These are phyloP conservation scores for Moesziomyces globuligerus DNA, from an alignment of 1,284 basidiomycete genomes.

Conservation along the genomic window DNA sequence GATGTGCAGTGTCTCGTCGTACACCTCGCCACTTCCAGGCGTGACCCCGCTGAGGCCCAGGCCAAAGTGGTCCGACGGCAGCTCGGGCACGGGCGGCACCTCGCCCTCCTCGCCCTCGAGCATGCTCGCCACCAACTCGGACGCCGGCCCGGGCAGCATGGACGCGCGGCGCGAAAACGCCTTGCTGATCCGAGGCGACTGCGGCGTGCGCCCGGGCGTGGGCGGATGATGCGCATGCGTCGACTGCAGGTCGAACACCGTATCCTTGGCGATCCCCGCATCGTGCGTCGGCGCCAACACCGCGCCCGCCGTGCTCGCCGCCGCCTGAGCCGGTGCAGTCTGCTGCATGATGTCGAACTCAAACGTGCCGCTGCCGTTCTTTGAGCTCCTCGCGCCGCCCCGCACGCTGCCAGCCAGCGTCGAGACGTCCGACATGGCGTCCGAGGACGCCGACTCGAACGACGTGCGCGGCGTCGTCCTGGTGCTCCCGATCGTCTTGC, in stretches of 20 bases:
- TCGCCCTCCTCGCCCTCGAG: conserved; percentile 26
- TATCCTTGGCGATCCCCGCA: conserved; percentile 50
- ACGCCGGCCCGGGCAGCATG: conserved; percentile 58
- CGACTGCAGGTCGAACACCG: conserved; percentile 60
- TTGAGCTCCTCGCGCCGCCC: conserved; percentile 15
- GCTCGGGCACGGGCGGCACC: conserved; percentile 42
- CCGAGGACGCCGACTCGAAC: conserved; percentile 35
- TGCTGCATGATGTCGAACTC: conserved; percentile 50
- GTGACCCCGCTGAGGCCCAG: conserved; percentile 21
- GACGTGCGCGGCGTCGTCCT: conserved; percentile 36
- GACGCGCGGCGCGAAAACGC: conserved; percentile 58
- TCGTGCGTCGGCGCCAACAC: conserved; percentile 20
- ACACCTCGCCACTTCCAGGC: conserved; percentile 25
- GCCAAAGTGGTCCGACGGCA: conserved; percentile 30
- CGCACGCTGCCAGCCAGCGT: conserved; percentile 42
- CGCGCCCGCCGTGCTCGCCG: neutral
- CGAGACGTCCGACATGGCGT: conserved; percentile 45
- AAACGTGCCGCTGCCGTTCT: conserved; percentile 13
- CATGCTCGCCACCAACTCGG: conserved; percentile 47
- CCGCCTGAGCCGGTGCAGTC: neutral
- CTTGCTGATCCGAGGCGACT: conserved; percentile 47
- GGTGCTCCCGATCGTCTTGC: conserved; percentile 30
- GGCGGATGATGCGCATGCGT: conserved; percentile 39
- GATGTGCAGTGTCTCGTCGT: conserved; percentile 54
- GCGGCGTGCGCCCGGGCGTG: conserved; percentile 25